A percentile compares a stretch with the other conserved stretches of the same genome.
Evolutionary conservation across 2,329 filamentous ascomycete genomes (phyloP).

Genomic region (Exophiala sideris): DNA sequence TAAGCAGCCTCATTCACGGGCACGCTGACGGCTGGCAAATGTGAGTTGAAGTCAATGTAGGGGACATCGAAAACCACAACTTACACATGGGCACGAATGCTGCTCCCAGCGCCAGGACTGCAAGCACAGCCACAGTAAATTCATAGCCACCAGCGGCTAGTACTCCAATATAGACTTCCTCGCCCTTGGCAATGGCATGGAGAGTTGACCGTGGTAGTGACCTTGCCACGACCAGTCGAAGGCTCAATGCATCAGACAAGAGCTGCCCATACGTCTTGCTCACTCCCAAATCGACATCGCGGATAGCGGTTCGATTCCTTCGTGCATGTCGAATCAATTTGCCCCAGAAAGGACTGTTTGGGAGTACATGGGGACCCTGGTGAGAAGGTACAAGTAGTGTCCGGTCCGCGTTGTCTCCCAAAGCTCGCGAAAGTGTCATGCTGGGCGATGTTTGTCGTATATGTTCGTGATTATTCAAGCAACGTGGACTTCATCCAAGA

Average conservation of each 20-base stretch:
- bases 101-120: conserved; percentile 46
- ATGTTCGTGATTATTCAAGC: too few relatives aligned
- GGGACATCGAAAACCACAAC: background rate
- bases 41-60: background rate
- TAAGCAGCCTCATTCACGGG: conserved; percentile 31
- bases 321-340: background rate
- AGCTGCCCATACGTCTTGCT: conserved; percentile 23
- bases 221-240: conserved; percentile 10
- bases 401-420: too few relatives aligned
- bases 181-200: background rate
- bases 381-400: background rate
- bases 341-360: background rate
- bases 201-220: background rate
- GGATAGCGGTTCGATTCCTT: conserved; percentile 7
- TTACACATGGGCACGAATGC: conserved; percentile 44
- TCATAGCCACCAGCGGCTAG: conserved; percentile 44
- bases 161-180: conserved; percentile 4
- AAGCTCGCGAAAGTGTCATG: too few relatives aligned
- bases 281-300: conserved; percentile 21
- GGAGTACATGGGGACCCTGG: background rate
- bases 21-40: conserved; percentile 2
- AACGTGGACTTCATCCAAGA: too few relatives aligned
- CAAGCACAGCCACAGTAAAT: conserved; percentile 46
- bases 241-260: conserved; percentile 19
- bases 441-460: too few relatives aligned